Evolutionary conservation across 2,329 filamentous ascomycete genomes (phyloP), one percentile per base, ranked within the genome.

Genomic region (Emergomyces orientalis): DNA sequence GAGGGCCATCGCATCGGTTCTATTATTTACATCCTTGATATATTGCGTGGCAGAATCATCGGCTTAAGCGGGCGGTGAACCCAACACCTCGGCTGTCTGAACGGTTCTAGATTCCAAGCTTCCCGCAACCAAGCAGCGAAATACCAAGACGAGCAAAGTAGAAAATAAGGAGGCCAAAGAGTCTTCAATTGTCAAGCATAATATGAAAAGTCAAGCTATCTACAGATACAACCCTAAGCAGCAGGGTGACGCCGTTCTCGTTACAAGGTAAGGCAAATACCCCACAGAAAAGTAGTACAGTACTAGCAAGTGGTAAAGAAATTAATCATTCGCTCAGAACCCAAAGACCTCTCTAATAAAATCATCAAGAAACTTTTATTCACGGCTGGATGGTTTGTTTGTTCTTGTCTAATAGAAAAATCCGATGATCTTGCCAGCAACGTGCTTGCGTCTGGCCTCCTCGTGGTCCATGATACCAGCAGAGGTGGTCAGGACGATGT

Each of bases 391-490:
- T 57, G 19, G 32, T 43, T 41, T 25, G 51, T 39, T 55, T 41
- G 30, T 41, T 59, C 34, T 51, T 25, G 47, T 78, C 79, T 94
- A 97, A 86, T 97, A 97, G 86, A 97, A 97, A 88, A 97, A 99
- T 75, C 94, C 94, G 74, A 97, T 90, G 82, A 99, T 90, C 88
- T 99, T 99, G 82, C 94, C 94, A 73, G 93, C 88, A 77, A 97
- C 94, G 85, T 99, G 94, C 88, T 97, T 97, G 81, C 94, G 86
- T 78, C 94, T 86, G 72, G 94, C 94, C 88, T 99, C 94, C 86
- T 99, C 94, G 85, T 99, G 94, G 85, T 99, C 94, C 93, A 99
- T 97, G 81, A 99, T 99, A 80, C 94, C 94, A 69, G 94, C 91
- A 66, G 92, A 97, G 82, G 94, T 99, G 80, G 94, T 99, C 76